Conservation (phyloP, 73 alveolate genomes). For the Durusdinium trenchii region DNA sequence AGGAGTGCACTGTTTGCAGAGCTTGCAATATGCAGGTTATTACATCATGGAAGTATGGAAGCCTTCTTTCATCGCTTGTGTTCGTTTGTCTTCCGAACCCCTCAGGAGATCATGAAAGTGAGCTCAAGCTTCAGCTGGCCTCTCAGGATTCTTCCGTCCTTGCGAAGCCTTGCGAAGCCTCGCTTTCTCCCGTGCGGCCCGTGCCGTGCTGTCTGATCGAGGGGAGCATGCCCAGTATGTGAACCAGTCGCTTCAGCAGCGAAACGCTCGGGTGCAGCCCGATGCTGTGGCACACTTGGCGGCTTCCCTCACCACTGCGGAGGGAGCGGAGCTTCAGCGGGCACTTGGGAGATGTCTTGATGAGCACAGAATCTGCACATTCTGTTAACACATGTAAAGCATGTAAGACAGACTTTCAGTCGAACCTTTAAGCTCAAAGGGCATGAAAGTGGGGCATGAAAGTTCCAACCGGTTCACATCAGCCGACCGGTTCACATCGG, state of each 20-base stretch:
- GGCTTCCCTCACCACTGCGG: slow-evolving; percentile 80
- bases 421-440: no score
- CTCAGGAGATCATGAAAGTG: slow-evolving; percentile 81
- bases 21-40: not conserved
- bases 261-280: slow-evolving; percentile 42
- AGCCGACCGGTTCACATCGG: not conserved
- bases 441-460: no score
- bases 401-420: no score
- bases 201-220: not conserved
- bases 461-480: not conserved
- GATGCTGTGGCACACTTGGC: slow-evolving; percentile 69
- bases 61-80: not conserved
- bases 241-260: slow-evolving; percentile 20
- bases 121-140: slow-evolving; percentile 56
- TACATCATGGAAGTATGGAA: not conserved
- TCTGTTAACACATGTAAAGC: no score
- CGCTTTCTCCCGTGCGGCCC: not conserved
- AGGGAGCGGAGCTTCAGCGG: slow-evolving; percentile 63
- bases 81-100: not conserved
- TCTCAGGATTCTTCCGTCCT: not conserved
- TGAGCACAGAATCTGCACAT: no score
- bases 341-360: not conserved
- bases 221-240: slow-evolving; percentile 67
- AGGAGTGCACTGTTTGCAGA: not conserved
- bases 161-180: not conserved